Conservation (phyloP, 306 rosid genomes). For the Betula pendula region DNA sequence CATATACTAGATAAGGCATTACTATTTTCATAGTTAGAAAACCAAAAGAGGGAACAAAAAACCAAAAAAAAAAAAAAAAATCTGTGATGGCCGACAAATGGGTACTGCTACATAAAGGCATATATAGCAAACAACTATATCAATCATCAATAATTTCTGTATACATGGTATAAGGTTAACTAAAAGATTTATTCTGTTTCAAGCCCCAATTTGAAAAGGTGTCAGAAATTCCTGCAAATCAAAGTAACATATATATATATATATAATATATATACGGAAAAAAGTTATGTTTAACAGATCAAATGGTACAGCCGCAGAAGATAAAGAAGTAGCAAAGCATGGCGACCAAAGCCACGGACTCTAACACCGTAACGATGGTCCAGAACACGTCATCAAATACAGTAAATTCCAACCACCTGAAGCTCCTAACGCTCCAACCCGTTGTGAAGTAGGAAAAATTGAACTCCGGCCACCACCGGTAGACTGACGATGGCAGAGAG, state of each 20-base stretch:
- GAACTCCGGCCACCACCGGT: slow-evolving; percentile 47
- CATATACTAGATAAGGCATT: too few relatives aligned
- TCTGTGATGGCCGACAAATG: background rate
- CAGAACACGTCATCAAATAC: slow-evolving; percentile 49
- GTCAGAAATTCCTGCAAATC: slow-evolving; percentile 1
- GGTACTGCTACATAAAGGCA: background rate
- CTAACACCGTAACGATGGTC: slow-evolving; percentile 39
- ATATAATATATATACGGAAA: too few relatives aligned
- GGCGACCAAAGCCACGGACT: slow-evolving; percentile 48
- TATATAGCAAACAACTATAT: background rate
- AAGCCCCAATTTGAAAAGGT: background rate
- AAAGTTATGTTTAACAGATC: background rate
- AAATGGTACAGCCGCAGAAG: slow-evolving; percentile 61
- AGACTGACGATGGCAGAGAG: slow-evolving; percentile 21
- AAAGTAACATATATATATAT: background rate
- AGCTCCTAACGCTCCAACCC: slow-evolving; percentile 34
- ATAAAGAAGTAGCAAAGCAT: slow-evolving; percentile 60
- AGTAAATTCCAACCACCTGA: slow-evolving; percentile 37
- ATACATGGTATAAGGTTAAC: background rate
- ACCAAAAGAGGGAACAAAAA: background rate
- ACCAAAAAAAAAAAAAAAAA: background rate
- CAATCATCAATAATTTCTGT: background rate
- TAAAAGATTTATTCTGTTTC: background rate
- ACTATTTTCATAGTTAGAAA: too few relatives aligned
- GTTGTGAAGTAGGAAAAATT: slow-evolving; percentile 36